A percentile compares a stretch with the other conserved stretches of the same genome.
Conservation (phyloP, 2,329 filamentous ascomycete genomes). For the Clonostachys rhizophaga region DNA sequence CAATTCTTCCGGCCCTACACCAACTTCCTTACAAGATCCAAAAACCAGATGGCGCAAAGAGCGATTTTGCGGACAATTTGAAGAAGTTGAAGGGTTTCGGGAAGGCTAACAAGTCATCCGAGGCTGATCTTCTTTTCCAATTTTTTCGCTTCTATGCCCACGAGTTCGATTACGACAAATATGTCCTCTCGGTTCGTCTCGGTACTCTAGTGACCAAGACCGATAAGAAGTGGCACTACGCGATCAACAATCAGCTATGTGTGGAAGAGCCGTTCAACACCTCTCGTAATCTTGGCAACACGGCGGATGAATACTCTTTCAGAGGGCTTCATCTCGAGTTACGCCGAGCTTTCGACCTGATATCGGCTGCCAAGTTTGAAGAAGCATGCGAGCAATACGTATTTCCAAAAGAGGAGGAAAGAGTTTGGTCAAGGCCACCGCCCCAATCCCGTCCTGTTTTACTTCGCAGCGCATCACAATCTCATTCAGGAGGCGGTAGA, state of each 20-base stretch:
- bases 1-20: constrained; percentile 82
- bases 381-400: constrained; percentile 85
- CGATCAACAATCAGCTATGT: constrained; percentile 78
- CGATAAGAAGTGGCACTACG: constrained; percentile 83
- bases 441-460: constrained; percentile 50
- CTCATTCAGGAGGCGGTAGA: constrained; percentile 47
- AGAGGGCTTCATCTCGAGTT: constrained; percentile 86
- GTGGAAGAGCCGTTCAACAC: constrained; percentile 97
- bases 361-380: constrained; percentile 73
- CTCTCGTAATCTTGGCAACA: constrained; percentile 86
- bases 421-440: constrained; percentile 52
- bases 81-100: constrained; percentile 71
- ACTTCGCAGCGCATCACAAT: constrained; percentile 56
- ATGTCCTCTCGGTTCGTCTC: constrained; percentile 78
- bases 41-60: constrained; percentile 60
- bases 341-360: constrained; percentile 78
- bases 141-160: constrained; percentile 96
- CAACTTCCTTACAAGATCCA: constrained; percentile 47
- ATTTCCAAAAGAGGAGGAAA: constrained; percentile 78
- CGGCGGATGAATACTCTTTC: constrained; percentile 92
- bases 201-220: constrained; percentile 75
- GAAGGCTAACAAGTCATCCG: constrained; percentile 70
- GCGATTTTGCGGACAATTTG: constrained; percentile 84
- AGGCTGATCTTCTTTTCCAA: constrained; percentile 85
- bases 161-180: constrained; percentile 84